Percentiles rank a stretch among this genome's conserved stretches.
phyloP scores from a whole-genome alignment of 495 filamentous ascomycete genomes.

The Aspergillus conjunctus region DNA sequence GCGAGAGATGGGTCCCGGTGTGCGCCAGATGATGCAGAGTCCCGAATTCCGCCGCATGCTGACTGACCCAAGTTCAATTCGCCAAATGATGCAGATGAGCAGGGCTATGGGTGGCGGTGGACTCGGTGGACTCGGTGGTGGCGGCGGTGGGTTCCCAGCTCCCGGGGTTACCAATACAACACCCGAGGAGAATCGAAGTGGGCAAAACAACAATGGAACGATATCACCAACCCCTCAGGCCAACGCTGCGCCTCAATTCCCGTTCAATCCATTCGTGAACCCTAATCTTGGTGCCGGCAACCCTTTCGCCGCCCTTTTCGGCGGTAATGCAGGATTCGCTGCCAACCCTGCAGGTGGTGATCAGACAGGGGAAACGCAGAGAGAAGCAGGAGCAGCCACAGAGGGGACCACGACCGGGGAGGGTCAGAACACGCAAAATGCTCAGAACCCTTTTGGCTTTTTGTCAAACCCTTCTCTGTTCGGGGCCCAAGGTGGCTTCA shows the following conservation, averaged over 20 bases:
- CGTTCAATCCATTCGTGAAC: constrained; percentile 45
- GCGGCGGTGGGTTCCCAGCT: constrained; percentile 69
- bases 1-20: constrained; percentile 76
- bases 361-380: constrained; percentile 28
- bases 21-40: constrained; percentile 79
- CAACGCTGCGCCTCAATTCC: constrained; percentile 19
- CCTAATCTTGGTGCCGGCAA: constrained; percentile 57
- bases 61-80: constrained; percentile 84
- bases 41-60: constrained; percentile 91
- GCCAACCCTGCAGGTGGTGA: constrained; percentile 27
- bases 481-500: constrained; percentile 35
- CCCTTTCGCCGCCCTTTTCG: constrained; percentile 74
- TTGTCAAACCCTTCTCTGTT: constrained; percentile 52
- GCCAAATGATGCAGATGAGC: constrained; percentile 78
- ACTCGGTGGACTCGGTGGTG: constrained; percentile 37
- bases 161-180: constrained; percentile 84
- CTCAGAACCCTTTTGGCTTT: constrained; percentile 56
- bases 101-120: constrained; percentile 62
- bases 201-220: constrained; percentile 39
- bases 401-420: constrained; percentile 33
- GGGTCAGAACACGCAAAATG: constrained; percentile 32
- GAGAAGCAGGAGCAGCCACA: constrained; percentile 24
- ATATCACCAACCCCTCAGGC: constrained; percentile 14
- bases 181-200: constrained; percentile 43
- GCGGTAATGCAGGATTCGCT: constrained; percentile 39